Evolutionary conservation across 1,284 basidiomycete species (phyloP).

Genomic region (Sporisorium exsertum): DNA sequence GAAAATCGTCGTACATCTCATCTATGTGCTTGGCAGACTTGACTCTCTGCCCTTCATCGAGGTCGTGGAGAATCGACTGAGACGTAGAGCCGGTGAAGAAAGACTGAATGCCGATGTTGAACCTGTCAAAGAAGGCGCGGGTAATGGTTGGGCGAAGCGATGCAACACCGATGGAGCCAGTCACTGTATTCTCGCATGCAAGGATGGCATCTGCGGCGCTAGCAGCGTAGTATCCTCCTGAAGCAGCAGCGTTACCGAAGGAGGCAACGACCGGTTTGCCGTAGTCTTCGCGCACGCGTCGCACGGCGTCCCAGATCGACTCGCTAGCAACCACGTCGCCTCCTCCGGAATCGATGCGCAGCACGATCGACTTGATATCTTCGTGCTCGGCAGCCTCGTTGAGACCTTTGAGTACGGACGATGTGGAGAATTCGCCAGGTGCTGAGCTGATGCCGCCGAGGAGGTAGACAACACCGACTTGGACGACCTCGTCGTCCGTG

Average conservation of each 20-base stretch:
- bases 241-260: constrained; percentile 70
- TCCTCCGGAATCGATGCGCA: constrained; percentile 71
- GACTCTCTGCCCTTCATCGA: constrained; percentile 63
- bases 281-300: constrained; percentile 65
- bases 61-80: constrained; percentile 66
- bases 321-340: constrained; percentile 71
- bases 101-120: constrained; percentile 69
- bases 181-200: constrained; percentile 70
- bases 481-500: constrained; percentile 60
- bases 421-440: constrained; percentile 64
- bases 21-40: constrained; percentile 68
- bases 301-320: constrained; percentile 70
- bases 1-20: constrained; percentile 68
- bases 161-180: constrained; percentile 71
- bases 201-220: constrained; percentile 67
- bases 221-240: constrained; percentile 70
- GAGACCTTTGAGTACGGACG: constrained; percentile 69
- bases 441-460: constrained; percentile 68
- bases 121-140: constrained; percentile 69
- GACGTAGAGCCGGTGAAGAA: constrained; percentile 70
- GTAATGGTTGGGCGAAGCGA: constrained; percentile 70
- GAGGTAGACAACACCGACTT: constrained; percentile 71
- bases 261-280: constrained; percentile 70
- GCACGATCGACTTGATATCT: constrained; percentile 69
- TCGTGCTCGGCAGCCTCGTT: constrained; percentile 70